Conservation (phyloP, 169 alveolate genomes). For the Eimeria necatrix region DNA sequence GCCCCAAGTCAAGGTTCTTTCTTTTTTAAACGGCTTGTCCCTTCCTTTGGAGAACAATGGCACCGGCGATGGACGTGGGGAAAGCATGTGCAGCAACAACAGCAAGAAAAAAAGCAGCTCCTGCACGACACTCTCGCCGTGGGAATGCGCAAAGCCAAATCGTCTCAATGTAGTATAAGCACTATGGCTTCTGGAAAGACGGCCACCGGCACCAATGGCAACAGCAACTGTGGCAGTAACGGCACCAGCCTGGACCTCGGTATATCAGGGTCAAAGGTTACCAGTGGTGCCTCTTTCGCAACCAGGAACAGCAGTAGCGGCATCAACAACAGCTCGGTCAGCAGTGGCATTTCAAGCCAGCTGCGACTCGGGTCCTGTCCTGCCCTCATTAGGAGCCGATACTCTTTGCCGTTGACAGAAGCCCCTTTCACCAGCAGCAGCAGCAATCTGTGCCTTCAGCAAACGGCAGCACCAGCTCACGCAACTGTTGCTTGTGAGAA, state of each 20-base stretch:
- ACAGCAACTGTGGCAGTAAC: not conserved
- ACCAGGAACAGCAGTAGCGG: conserved; percentile 19
- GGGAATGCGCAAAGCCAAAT: not conserved
- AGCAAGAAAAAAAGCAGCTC: not conserved
- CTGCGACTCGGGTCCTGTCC: conserved; percentile 35
- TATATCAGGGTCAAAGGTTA: conserved; percentile 18
- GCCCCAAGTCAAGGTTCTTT: conserved; percentile 19
- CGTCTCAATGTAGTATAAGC: not conserved
- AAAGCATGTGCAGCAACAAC: conserved; percentile 18
- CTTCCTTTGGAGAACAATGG: conserved; percentile 35
- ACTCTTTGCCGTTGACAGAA: not conserved
- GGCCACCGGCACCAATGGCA: not conserved
- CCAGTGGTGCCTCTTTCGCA: conserved; percentile 4
- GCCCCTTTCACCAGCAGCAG: not conserved
- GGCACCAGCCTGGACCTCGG: conserved; percentile 55
- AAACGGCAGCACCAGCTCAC: not conserved
- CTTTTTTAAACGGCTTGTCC: not conserved
- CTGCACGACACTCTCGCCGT: not conserved
- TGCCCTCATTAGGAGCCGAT: not conserved
- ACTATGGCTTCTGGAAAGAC: not conserved
- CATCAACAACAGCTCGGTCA: not conserved
- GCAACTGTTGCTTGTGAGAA: not conserved
- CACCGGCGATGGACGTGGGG: conserved; percentile 44
- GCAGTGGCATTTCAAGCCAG: not conserved
- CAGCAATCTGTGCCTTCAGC: not conserved